A percentile compares a stretch with the other conserved stretches of the same genome.
Conservation (phyloP, 768 basidiomycete species). For the Trametes gibbosa region DNA sequence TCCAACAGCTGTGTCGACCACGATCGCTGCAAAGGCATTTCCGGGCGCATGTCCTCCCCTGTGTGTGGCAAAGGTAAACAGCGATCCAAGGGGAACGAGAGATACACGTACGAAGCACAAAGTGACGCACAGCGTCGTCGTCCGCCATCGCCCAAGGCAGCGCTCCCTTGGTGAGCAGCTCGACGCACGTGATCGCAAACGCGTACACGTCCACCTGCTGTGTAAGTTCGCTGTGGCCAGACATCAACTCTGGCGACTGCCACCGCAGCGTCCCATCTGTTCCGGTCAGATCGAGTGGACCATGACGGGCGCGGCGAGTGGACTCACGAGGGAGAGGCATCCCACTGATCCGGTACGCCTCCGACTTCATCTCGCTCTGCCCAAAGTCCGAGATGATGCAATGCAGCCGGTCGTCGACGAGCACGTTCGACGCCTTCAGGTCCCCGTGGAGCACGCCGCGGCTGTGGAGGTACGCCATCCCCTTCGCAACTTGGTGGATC, state of each 20-base stretch:
- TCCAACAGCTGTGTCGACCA: constrained; percentile 29
- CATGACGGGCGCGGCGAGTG: not conserved
- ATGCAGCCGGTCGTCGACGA: constrained; percentile 62
- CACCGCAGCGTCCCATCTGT: constrained; percentile 50
- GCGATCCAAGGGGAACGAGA: not conserved
- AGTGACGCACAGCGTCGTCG: constrained; percentile 31
- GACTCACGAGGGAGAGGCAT: constrained; percentile 29
- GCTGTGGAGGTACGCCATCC: constrained; percentile 78
- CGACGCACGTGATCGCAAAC: constrained; percentile 38
- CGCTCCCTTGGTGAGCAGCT: constrained; percentile 35
- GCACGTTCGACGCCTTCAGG: constrained; percentile 77
- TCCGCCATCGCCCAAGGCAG: constrained; percentile 32
- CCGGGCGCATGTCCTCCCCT: constrained; percentile 25
- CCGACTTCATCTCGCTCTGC: constrained; percentile 75
- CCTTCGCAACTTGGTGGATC: constrained; percentile 72
- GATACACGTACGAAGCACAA: constrained; percentile 19
- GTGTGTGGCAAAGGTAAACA: not conserved
- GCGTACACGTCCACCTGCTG: constrained; percentile 39
- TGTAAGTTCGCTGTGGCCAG: constrained; percentile 33
- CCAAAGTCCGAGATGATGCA: constrained; percentile 85
- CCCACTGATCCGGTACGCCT: constrained; percentile 61
- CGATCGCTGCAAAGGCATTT: constrained; percentile 19
- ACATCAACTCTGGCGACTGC: constrained; percentile 41
- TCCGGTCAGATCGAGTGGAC: constrained; percentile 22
- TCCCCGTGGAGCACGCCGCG: constrained; percentile 75